These are phyloP conservation scores for Ustilago bromivora DNA, from an alignment of 1,284 basidiomycete genomes.

Conservation along the genomic window DNA sequence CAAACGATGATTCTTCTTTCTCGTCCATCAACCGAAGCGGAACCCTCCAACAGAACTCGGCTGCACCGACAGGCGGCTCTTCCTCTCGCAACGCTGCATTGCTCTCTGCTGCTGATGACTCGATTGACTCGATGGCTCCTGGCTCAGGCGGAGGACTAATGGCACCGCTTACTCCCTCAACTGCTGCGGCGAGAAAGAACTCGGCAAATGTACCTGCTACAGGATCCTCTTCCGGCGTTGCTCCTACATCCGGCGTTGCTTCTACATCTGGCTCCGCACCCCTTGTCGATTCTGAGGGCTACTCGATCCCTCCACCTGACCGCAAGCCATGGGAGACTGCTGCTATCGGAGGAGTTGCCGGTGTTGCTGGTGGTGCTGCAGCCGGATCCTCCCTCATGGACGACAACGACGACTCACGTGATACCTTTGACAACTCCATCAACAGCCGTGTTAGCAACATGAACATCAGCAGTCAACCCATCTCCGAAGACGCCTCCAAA, in stretches of 20 bases:
- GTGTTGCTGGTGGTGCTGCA: slow-evolving; percentile 1
- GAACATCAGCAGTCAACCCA: slow-evolving; percentile 71
- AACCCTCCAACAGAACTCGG: slow-evolving; percentile 39
- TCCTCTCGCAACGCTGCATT: slow-evolving; percentile 22
- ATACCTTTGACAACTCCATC: slow-evolving; percentile 37
- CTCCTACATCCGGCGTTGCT: neutral
- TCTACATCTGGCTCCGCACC: slow-evolving; percentile 29
- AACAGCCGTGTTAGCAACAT: slow-evolving; percentile 52
- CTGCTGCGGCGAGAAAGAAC: slow-evolving; percentile 21
- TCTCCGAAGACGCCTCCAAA: slow-evolving; percentile 71
- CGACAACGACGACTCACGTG: slow-evolving; percentile 48
- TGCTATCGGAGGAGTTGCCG: slow-evolving; percentile 10
- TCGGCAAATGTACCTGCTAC: slow-evolving; percentile 15
- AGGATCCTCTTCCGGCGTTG: slow-evolving; percentile 4
- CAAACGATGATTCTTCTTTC: slow-evolving; percentile 37
- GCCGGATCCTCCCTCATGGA: slow-evolving; percentile 62
- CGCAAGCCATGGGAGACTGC: slow-evolving; percentile 71
- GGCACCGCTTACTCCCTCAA: slow-evolving; percentile 55
- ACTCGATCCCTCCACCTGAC: slow-evolving; percentile 73
- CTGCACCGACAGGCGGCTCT: slow-evolving; percentile 14
- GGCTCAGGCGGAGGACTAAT: slow-evolving; percentile 47
- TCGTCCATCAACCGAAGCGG: slow-evolving; percentile 35
- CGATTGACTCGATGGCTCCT: slow-evolving; percentile 43
- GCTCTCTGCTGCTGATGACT: slow-evolving; percentile 33
- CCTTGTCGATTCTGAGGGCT: slow-evolving; percentile 73